Evolutionary conservation across 2,329 filamentous ascomycete species (phyloP).

Genomic region (Clonostachys solani): DNA sequence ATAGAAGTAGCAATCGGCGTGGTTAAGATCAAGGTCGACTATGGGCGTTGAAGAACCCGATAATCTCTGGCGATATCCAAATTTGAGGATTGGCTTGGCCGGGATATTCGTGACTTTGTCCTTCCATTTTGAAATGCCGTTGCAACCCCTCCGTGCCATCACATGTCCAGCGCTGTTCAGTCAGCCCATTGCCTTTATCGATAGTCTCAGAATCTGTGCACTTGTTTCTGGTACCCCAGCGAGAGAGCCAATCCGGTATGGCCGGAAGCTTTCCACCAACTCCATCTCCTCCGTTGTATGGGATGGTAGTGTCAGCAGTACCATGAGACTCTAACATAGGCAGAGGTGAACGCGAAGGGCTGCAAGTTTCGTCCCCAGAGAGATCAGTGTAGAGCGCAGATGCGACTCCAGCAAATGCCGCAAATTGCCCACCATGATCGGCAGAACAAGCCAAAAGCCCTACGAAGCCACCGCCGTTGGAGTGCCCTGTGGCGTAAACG

Average conservation of each 20-base stretch:
- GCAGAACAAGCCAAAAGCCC: conserved; percentile 33
- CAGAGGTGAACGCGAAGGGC: conserved; percentile 18
- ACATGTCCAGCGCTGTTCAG: too few relatives aligned
- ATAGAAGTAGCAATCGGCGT: too few relatives aligned
- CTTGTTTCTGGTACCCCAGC: conserved; percentile 28
- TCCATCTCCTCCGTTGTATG: conserved; percentile 21
- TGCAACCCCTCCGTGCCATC: too few relatives aligned
- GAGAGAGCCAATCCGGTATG: conserved; percentile 29
- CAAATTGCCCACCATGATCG: conserved; percentile 27
- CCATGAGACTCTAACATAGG: background rate
- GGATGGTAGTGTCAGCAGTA: conserved; percentile 1
- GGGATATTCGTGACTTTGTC: too few relatives aligned
- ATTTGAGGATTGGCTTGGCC: too few relatives aligned
- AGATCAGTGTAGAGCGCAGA: conserved; percentile 36
- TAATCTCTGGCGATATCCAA: too few relatives aligned
- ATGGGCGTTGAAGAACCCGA: too few relatives aligned
- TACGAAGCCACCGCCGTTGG: conserved; percentile 39
- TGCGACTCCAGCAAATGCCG: conserved; percentile 33
- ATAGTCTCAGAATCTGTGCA: too few relatives aligned
- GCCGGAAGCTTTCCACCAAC: conserved; percentile 35
- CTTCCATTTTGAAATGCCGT: too few relatives aligned
- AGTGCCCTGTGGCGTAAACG: conserved; percentile 36
- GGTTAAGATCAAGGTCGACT: too few relatives aligned
- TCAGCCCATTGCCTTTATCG: too few relatives aligned
- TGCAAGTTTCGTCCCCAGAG: conserved; percentile 15